Conservation (phyloP, 139 green algal genomes). For the Tetraselmis chui region DNA sequence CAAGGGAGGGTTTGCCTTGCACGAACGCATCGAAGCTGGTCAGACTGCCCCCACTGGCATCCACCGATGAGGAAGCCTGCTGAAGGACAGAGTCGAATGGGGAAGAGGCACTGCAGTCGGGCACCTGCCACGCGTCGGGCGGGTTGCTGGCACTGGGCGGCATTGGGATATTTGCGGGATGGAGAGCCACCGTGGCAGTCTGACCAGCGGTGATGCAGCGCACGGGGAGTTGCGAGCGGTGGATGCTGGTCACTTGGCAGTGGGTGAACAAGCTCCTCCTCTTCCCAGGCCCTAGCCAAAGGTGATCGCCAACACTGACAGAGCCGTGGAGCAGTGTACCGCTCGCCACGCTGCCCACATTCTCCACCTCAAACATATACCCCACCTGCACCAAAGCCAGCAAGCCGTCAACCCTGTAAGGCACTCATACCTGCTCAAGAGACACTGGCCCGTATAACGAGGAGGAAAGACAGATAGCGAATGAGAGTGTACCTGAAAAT, state of each 20-base stretch:
- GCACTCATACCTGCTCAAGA: too few species aligned
- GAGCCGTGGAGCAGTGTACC: slow-evolving; percentile 58
- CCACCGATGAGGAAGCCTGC: too few species aligned
- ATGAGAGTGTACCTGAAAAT: not conserved
- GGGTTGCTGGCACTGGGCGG: too few species aligned
- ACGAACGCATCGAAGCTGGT: too few species aligned
- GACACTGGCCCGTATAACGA: too few species aligned
- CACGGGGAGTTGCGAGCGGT: slow-evolving; percentile 59
- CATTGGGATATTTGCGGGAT: not conserved
- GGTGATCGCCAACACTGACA: slow-evolving; percentile 43
- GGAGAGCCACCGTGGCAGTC: slow-evolving; percentile 42
- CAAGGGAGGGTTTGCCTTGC: too few species aligned
- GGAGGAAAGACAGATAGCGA: too few species aligned
- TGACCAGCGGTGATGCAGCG: slow-evolving; percentile 47
- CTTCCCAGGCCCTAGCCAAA: slow-evolving; percentile 58
- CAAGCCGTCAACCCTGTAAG: too few species aligned
- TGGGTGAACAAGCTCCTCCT: slow-evolving; percentile 47
- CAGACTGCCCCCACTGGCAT: too few species aligned
- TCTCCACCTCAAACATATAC: slow-evolving; percentile 58
- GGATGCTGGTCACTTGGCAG: slow-evolving; percentile 55
- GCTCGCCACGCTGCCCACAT: slow-evolving; percentile 65
- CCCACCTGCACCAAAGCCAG: slow-evolving; percentile 84
- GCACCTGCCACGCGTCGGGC: too few species aligned
- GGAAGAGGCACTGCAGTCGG: too few species aligned
- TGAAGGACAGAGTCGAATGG: too few species aligned